Conservation (phyloP, 352 stramenopile species). For the Phytopythium chamaehyphon region DNA sequence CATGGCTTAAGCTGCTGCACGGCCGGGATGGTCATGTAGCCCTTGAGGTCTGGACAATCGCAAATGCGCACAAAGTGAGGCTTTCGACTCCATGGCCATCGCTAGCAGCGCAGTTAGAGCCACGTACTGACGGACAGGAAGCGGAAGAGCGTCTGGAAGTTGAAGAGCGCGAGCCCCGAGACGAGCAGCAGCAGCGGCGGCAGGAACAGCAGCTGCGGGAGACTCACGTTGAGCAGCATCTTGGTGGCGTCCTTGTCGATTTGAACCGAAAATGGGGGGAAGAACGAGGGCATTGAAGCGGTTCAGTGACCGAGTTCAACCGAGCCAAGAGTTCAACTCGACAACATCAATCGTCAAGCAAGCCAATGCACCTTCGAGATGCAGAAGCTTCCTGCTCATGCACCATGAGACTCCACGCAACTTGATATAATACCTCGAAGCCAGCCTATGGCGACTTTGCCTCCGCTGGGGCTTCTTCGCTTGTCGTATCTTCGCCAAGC, state of each 20-base stretch:
- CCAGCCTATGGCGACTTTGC: not conserved
- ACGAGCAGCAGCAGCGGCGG: slow-evolving; percentile 65
- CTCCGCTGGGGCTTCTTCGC: not conserved
- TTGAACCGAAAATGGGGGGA: not conserved
- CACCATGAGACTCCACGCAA: no score
- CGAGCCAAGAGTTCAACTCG: no score
- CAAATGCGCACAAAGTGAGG: no score
- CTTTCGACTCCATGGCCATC: no score
- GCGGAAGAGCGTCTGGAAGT: slow-evolving; percentile 76
- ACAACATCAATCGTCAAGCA: no score
- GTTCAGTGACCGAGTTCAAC: slow-evolving; percentile 3
- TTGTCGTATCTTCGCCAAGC: not conserved
- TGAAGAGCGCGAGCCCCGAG: slow-evolving; percentile 66
- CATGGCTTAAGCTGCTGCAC: slow-evolving; percentile 54
- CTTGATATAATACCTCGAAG: no score
- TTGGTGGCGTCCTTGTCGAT: not conserved
- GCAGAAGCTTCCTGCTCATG: no score
- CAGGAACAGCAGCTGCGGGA: slow-evolving; percentile 66
- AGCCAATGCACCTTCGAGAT: no score
- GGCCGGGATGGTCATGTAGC: slow-evolving; percentile 66
- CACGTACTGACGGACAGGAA: slow-evolving; percentile 58
- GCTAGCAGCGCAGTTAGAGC: not conserved
- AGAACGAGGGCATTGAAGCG: not conserved
- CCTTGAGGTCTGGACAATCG: slow-evolving; percentile 35
- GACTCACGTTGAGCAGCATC: slow-evolving; percentile 43